Evolutionary conservation across 257 asterid genomes (phyloP), one percentile per base, ranked within the genome.

Genomic region (Solanum bukasovii): DNA sequence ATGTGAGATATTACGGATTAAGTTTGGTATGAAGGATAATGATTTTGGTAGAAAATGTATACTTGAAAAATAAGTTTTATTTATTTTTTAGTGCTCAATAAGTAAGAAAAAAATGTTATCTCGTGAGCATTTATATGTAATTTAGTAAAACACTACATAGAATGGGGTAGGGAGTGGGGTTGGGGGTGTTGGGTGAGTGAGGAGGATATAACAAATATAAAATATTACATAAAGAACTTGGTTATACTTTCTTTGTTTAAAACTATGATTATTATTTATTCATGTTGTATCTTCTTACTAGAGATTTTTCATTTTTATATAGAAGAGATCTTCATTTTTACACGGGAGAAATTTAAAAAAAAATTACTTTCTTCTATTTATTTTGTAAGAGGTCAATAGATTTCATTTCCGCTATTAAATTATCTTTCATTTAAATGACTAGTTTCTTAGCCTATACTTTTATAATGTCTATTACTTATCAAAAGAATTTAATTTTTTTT

Each of bases 301-400:
- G 71, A 21, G 71, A 9, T 9, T 63, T 63, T 63, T 63, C 7
- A 23, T 23, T 9, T 9, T 63, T 9, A 23, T 0, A 2, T 9
- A 4, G 12, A 63, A n/a, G 3, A 63, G 7, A n/a, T n/a, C 7
- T 63, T n/a, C 0, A 10, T n/a, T 63, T 63, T n/a, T 10, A 10
- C 16, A 9, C 0, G 0, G 4, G 29, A 0, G 1, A n/a, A 23
- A 23, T 9, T 23, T 3, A 0, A 4, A 3, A 0, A 2, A 23
- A 21, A 20, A 4, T 3, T 61, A 23, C 10, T 61, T 9, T 23
- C 1, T 61, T 61, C 13, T 61, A 61, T 23, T 23, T 23, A 23
- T 63, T 61, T 63, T 63, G 7, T 63, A 63, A 23, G 13, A 63
- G 31, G 31, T 10, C 1, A 63, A 63, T 0, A 63, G 5, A 63